A percentile compares a stretch with the other conserved stretches of the same genome.
Evolutionary conservation across 1,139 yeast genomes (phyloP).

Genomic region (Pichia sp.): DNA sequence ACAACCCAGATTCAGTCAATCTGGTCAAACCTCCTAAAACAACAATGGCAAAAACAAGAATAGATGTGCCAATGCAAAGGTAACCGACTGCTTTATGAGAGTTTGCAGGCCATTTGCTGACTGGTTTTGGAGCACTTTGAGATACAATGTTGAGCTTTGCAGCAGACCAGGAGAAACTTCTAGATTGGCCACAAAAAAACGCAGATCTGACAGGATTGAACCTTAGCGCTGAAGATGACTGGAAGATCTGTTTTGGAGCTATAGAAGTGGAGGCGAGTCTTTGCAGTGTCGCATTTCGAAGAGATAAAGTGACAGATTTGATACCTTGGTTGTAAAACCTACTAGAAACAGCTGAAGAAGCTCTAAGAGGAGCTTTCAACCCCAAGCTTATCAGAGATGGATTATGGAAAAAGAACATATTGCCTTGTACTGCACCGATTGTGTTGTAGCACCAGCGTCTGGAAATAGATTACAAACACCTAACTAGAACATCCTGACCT

Average conservation of each 20-base stretch:
- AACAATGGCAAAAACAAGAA: conserved; percentile 88
- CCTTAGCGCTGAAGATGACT: background rate
- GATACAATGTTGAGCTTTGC: conserved; percentile 2
- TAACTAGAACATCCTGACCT: too few relatives aligned
- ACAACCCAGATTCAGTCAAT: conserved; percentile 88
- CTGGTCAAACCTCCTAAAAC: conserved; percentile 95
- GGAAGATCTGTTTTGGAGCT: background rate
- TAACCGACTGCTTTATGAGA: conserved; percentile 62
- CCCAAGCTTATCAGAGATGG: conserved; percentile 31
- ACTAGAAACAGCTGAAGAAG: background rate
- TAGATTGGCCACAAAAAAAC: background rate
- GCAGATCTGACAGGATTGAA: background rate
- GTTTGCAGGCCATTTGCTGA: conserved; percentile 27
- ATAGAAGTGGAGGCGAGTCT: background rate
- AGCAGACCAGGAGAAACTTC: conserved; percentile 8
- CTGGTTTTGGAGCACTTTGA: background rate
- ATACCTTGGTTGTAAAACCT: background rate
- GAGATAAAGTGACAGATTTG: background rate
- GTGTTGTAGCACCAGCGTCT: too few relatives aligned
- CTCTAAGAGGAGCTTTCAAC: conserved; percentile 20
- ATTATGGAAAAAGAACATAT: conserved; percentile 40
- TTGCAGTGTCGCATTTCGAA: background rate
- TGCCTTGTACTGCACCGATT: too few relatives aligned
- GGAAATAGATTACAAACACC: too few relatives aligned
- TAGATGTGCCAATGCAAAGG: conserved; percentile 87